Conservation (phyloP, 257 asterid species). For the Salvia hispanica region DNA sequence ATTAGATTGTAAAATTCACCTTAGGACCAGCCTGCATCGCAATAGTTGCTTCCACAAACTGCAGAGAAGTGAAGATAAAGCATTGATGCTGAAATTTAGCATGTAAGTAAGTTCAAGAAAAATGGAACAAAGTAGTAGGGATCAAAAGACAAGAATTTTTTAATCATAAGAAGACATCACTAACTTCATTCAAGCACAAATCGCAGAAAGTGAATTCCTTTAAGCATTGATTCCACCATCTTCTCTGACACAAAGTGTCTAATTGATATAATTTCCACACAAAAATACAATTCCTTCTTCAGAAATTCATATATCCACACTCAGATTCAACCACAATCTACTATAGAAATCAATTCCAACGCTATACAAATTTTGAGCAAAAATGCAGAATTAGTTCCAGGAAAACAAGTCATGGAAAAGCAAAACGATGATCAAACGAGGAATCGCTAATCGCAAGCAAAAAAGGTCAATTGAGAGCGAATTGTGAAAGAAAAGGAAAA, state of each 20-base stretch:
- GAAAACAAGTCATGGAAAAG: too few species aligned
- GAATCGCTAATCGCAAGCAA: not conserved
- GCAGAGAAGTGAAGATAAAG: constrained; percentile 36
- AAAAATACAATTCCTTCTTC: not conserved
- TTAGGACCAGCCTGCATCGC: constrained; percentile 66
- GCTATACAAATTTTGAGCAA: too few species aligned
- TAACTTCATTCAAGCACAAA: constrained; percentile 4
- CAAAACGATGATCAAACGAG: constrained; percentile 4
- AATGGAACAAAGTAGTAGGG: not conserved
- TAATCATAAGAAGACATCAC: not conserved
- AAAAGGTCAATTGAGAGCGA: not conserved
- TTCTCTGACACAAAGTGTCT: constrained; percentile 5
- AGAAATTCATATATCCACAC: constrained; percentile 13
- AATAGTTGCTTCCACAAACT: constrained; percentile 89
- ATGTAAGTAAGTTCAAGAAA: constrained; percentile 1
- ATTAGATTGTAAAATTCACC: constrained; percentile 44
- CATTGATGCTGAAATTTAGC: constrained; percentile 5
- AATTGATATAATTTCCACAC: not conserved
- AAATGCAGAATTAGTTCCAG: too few species aligned
- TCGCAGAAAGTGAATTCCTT: not conserved
- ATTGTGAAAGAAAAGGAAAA: not conserved
- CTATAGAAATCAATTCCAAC: too few species aligned
- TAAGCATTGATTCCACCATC: constrained; percentile 14
- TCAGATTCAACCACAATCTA: too few species aligned
- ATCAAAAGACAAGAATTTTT: not conserved